Conservation (phyloP, 129 eudicot genomes). For the Artemisia annua region DNA sequence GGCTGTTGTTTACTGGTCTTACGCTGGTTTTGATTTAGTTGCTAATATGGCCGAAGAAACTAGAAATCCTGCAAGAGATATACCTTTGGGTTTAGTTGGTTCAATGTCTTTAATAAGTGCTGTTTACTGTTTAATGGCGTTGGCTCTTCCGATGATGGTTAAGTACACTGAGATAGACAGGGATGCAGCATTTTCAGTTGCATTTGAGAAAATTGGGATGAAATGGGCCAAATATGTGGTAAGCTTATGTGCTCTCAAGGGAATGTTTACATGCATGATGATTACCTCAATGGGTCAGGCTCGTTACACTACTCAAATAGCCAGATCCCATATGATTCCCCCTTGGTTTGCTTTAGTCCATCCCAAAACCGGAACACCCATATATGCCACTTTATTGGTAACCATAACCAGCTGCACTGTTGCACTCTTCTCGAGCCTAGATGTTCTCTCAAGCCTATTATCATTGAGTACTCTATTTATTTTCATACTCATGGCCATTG, state of each 20-base stretch:
- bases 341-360: constrained; percentile 20
- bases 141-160: constrained; percentile 70
- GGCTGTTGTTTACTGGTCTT: constrained; percentile 85
- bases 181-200: constrained; percentile 75
- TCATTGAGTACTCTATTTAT: constrained; percentile 79
- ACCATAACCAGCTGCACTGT: constrained; percentile 54
- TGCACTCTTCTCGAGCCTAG: constrained; percentile 70
- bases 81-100: constrained; percentile 76
- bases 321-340: constrained; percentile 16
- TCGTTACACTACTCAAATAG: constrained; percentile 1
- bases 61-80: constrained; percentile 60
- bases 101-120: constrained; percentile 66
- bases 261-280: constrained; percentile 80
- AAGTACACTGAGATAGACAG: constrained; percentile 63
- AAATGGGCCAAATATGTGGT: constrained; percentile 87
- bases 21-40: constrained; percentile 81
- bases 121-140: constrained; percentile 74
- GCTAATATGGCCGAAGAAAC: constrained; percentile 93
- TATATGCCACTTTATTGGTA: constrained; percentile 60
- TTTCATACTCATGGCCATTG: constrained; percentile 89
- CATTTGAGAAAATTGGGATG: constrained; percentile 65
- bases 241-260: constrained; percentile 62
- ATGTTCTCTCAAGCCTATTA: constrained; percentile 77
- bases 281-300: constrained; percentile 91
- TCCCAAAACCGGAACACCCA: constrained; percentile 65